Percentiles rank a stretch among this genome's conserved stretches.
These are phyloP conservation scores for Uronychia setigera DNA, from an alignment of 73 alveolate genomes.

Conservation along the genomic window DNA sequence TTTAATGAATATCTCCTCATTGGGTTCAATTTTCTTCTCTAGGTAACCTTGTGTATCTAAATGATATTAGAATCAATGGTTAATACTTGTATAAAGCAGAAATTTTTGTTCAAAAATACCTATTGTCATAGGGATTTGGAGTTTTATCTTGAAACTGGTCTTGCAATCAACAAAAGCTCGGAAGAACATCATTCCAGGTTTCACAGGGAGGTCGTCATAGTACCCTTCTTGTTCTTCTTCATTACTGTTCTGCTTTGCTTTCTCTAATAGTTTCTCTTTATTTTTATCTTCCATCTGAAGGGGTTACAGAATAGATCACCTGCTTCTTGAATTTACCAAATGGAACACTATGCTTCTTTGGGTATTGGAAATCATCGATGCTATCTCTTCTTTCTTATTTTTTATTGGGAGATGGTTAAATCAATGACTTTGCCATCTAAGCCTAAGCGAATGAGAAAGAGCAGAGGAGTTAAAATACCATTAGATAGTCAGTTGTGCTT, in stretches of 20 bases:
- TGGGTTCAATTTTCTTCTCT: neutral
- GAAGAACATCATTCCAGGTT: slow-evolving; percentile 47
- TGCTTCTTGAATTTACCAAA: neutral
- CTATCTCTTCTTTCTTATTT: neutral
- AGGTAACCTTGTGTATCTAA: neutral
- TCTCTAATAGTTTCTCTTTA: neutral
- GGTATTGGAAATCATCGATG: neutral
- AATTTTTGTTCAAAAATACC: slow-evolving; percentile 25
- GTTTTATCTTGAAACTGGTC: slow-evolving; percentile 20
- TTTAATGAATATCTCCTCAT: neutral
- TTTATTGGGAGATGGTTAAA: too few species aligned
- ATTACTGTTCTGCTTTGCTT: neutral
- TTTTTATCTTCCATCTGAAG: neutral
- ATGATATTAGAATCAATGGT: neutral
- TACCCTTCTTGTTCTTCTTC: neutral
- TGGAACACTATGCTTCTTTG: neutral
- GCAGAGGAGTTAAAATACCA: too few species aligned
- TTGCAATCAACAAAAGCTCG: slow-evolving; percentile 41
- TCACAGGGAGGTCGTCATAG: slow-evolving; percentile 51
- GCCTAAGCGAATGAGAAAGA: too few species aligned
- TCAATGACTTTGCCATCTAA: too few species aligned
- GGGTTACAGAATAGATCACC: neutral
- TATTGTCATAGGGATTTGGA: slow-evolving; percentile 47
- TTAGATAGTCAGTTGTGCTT: too few species aligned
- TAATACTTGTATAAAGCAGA: slow-evolving; percentile 1